phyloP scores from a whole-genome alignment of 2,329 filamentous ascomycete species.

The Stromatinia cepivora region DNA sequence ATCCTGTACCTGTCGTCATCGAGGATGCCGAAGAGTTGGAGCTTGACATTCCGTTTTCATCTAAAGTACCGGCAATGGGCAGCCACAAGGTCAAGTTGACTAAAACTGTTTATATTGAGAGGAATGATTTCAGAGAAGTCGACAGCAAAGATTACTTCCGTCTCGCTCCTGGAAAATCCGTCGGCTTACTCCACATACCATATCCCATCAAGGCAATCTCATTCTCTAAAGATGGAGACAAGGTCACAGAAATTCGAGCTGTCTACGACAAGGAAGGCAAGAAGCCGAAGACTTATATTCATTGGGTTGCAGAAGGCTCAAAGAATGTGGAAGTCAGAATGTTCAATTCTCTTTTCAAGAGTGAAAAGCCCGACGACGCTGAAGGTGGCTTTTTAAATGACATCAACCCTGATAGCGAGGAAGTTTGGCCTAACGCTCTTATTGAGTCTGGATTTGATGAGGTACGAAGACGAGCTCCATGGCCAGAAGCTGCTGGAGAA shows the following conservation, averaged over 20 bases:
- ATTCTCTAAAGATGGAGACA: conserved; percentile 65
- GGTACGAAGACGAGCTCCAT: conserved; percentile 70
- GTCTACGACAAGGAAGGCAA: conserved; percentile 70
- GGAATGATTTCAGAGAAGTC: conserved; percentile 72
- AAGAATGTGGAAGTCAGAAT: conserved; percentile 73
- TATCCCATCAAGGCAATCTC: conserved; percentile 68
- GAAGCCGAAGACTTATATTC: conserved; percentile 79
- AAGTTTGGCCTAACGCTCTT: conserved; percentile 74
- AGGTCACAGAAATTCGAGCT: conserved; percentile 66
- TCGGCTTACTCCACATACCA: conserved; percentile 71
- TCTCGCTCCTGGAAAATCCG: conserved; percentile 70
- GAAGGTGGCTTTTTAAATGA: conserved; percentile 81
- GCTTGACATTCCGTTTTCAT: conserved; percentile 74
- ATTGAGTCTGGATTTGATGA: conserved; percentile 84
- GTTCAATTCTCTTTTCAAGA: conserved; percentile 83
- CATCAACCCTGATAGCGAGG: conserved; percentile 80
- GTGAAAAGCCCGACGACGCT: conserved; percentile 74
- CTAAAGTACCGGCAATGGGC: conserved; percentile 72
- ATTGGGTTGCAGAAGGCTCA: conserved; percentile 79
- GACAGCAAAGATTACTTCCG: conserved; percentile 76
- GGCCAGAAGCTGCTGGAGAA: conserved; percentile 74
- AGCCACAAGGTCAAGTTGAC: conserved; percentile 65
- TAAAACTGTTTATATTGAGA: conserved; percentile 81
- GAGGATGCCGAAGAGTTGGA: conserved; percentile 74
- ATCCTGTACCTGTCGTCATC: conserved; percentile 80